Evolutionary conservation across 805 yeast species (phyloP).

Genomic region (Lachancea quebecensis): DNA sequence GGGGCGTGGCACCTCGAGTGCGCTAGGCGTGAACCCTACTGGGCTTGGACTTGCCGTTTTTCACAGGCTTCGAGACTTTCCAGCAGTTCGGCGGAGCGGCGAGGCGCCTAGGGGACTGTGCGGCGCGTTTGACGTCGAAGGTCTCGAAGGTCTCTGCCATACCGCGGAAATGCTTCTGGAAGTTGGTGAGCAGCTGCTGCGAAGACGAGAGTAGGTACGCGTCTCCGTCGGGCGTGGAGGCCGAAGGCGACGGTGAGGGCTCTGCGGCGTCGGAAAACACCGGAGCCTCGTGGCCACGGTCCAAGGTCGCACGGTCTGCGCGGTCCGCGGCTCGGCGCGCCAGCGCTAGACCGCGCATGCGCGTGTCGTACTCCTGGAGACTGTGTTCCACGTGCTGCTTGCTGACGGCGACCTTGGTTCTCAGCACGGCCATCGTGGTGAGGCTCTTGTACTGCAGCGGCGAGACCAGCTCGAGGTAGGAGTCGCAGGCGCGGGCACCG

Average conservation of each 20-base stretch:
- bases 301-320: neutral
- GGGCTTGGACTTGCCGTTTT: conserved; percentile 3
- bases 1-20: neutral
- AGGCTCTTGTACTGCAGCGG: conserved; percentile 15
- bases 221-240: neutral
- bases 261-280: neutral
- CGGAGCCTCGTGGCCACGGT: conserved; percentile 1
- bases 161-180: conserved; percentile 23
- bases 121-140: conserved; percentile 13
- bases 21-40: neutral
- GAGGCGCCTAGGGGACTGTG: neutral
- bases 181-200: conserved; percentile 19
- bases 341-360: conserved; percentile 4
- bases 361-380: conserved; percentile 11
- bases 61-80: conserved; percentile 3
- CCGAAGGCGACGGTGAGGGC: neutral
- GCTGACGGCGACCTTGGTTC: conserved; percentile 16
- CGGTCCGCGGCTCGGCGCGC: too few species aligned
- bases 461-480: conserved; percentile 5
- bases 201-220: conserved; percentile 5
- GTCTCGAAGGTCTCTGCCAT: conserved; percentile 27
- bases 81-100: neutral
- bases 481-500: neutral
- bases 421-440: conserved; percentile 22
- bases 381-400: conserved; percentile 11